Evolutionary conservation across 2,329 filamentous ascomycete species (phyloP), one percentile per base, ranked within the genome.

Genomic region (Colletotrichum aenigma): DNA sequence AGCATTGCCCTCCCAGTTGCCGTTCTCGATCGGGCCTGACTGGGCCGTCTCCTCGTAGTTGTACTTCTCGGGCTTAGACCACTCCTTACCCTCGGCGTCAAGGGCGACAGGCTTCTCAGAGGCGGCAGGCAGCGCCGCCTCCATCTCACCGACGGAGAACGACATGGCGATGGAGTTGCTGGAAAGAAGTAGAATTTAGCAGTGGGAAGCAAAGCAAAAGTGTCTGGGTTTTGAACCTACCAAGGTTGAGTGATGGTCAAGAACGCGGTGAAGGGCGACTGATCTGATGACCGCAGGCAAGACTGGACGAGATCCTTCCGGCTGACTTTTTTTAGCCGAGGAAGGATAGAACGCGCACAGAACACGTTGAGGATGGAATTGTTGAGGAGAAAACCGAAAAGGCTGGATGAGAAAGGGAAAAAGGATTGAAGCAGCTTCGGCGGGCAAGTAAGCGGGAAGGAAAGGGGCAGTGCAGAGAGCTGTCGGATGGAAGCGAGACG

Each of bases 1-100:
- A n/a, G 92, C 93, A 70, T 90, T 90, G 48, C 87, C 83, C 16
- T 88, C 90, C 85, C 88, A 92, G 4, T 82, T 80, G 52, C 12
- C n/a, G 18, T 30, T 16, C n/a, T 71, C 66, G n/a, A 55, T 68
- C n/a, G 74, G 64, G 7, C 65, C 77, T 3, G 78, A 71, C 9
- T 78, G 75, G 32, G 79, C 78, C 28, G 79, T 81, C 12, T 81
- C 80, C 2, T 85, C 81, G 81, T 93, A 92, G 79, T 92, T 86
- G 79, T 89, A 87, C 0, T 86, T 83, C 4, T 84, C 81, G 0
- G 84, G 85, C 64, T 87, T 79, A 12, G 84, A 84, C 91, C 91
- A 93, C 15, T 87, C 86, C 4, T 80, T 79, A 24, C 65, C 71
- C 18, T 74, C 74, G 9, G 48, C 61, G 48, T 76, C 65, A 3